These are phyloP conservation scores for Leccinum arenicola DNA, from an alignment of 768 basidiomycete species.

Conservation along the genomic window DNA sequence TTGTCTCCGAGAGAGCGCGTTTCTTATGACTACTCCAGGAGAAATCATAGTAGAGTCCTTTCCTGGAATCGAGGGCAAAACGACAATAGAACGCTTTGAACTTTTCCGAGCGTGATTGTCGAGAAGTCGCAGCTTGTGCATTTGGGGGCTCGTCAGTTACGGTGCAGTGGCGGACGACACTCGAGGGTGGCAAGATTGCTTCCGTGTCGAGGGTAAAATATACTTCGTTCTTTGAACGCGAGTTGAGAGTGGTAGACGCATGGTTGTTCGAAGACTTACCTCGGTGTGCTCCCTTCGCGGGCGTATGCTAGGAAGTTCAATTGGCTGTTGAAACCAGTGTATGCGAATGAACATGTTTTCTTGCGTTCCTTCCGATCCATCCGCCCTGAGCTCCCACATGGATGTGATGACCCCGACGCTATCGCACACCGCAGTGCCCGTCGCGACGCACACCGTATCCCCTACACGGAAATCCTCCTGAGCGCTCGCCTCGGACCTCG, in stretches of 20 bases:
- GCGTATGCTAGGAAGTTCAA: slow-evolving; percentile 57
- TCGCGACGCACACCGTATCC: slow-evolving; percentile 63
- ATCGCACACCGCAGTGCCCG: slow-evolving; percentile 40
- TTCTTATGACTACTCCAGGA: slow-evolving; percentile 52
- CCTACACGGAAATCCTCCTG: slow-evolving; percentile 50
- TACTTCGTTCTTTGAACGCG: slow-evolving; percentile 60
- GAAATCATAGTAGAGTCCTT: slow-evolving; percentile 62
- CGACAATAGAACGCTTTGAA: slow-evolving; percentile 48
- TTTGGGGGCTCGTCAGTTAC: slow-evolving; percentile 35
- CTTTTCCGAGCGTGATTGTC: slow-evolving; percentile 11
- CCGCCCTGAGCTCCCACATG: slow-evolving; percentile 55
- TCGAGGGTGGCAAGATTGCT: slow-evolving; percentile 48
- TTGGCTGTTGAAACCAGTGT: slow-evolving; percentile 75
- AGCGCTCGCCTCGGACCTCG: slow-evolving; percentile 6
- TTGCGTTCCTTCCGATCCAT: slow-evolving; percentile 27
- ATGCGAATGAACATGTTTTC: slow-evolving; percentile 54
- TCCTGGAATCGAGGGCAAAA: slow-evolving; percentile 53
- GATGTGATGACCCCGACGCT: slow-evolving; percentile 70
- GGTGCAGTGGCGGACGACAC: slow-evolving; percentile 50
- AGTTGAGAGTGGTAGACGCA: background rate
- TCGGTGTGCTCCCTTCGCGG: slow-evolving; percentile 58
- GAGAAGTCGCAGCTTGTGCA: slow-evolving; percentile 14
- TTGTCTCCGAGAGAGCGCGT: slow-evolving; percentile 32
- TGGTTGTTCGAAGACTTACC: slow-evolving; percentile 37
- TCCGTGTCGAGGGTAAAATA: slow-evolving; percentile 58